Evolutionary conservation across 768 basidiomycete species (phyloP).

Genomic region (Ramaria sp.): DNA sequence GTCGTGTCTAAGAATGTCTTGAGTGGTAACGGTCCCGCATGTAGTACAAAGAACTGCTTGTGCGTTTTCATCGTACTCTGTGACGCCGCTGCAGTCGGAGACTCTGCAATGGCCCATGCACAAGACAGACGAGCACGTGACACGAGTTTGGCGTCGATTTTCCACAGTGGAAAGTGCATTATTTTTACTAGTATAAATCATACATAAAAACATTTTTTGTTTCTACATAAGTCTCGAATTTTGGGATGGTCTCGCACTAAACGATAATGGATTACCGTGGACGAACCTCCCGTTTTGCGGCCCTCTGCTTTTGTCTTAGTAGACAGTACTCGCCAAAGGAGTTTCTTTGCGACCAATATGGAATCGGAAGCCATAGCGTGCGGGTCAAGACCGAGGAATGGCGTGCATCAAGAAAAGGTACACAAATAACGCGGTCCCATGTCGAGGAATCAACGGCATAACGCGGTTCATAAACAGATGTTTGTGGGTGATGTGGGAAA

Average conservation of each 20-base stretch:
- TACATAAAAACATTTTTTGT: too few species aligned
- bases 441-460: conserved; percentile 52
- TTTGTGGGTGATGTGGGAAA: conserved; percentile 60
- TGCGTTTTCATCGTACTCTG: conserved; percentile 46
- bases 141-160: not conserved
- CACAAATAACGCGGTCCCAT: conserved; percentile 80
- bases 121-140: not conserved
- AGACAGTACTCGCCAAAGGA: conserved; percentile 88
- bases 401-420: conserved; percentile 72
- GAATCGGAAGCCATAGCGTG: conserved; percentile 70
- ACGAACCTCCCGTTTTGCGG: not conserved
- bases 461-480: conserved; percentile 56
- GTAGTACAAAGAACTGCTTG: conserved; percentile 52
- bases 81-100: conserved; percentile 34
- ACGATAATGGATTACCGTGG: not conserved
- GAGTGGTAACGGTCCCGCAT: conserved; percentile 65
- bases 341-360: conserved; percentile 56
- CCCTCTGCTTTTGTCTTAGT: conserved; percentile 40
- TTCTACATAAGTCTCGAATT: not conserved
- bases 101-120: conserved; percentile 11
- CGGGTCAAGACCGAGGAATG: conserved; percentile 67
- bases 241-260: not conserved
- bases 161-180: too few species aligned
- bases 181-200: too few species aligned
- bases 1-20: conserved; percentile 43